Evolutionary conservation across 2,329 filamentous ascomycete species (phyloP).

Genomic region (Cladophialophora exuberans): DNA sequence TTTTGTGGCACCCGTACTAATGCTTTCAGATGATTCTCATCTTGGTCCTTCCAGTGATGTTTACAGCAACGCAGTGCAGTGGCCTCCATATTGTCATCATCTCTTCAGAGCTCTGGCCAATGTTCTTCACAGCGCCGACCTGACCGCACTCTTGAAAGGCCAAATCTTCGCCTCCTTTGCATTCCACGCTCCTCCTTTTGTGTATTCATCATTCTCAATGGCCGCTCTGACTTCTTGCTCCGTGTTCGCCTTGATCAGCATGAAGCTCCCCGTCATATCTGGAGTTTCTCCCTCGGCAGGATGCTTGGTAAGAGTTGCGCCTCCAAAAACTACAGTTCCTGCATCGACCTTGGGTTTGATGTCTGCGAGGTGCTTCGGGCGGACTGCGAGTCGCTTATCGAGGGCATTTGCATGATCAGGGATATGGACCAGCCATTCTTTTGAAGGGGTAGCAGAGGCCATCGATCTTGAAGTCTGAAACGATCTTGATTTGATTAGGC

Average conservation of each 20-base stretch:
- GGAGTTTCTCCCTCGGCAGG: conserved; percentile 65
- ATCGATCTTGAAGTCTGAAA: conserved; percentile 8
- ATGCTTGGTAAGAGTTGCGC: conserved; percentile 68
- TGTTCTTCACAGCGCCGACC: conserved; percentile 27
- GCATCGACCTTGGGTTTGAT: conserved; percentile 28
- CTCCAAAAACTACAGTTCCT: conserved; percentile 44
- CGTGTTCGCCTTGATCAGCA: conserved; percentile 68
- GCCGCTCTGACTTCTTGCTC: conserved; percentile 70
- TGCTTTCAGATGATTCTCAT: no score
- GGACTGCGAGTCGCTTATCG: conserved; percentile 50
- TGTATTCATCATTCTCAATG: conserved; percentile 74
- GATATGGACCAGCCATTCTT: conserved; percentile 70
- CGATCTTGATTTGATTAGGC: no score
- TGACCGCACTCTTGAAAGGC: conserved; percentile 33
- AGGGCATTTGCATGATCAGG: conserved; percentile 66
- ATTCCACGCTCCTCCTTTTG: conserved; percentile 77
- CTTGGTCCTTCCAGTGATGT: no score
- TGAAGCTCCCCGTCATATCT: conserved; percentile 73
- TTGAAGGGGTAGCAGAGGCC: conserved; percentile 33
- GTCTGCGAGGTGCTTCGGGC: conserved; percentile 27
- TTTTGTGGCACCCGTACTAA: no score
- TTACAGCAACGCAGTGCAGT: no score
- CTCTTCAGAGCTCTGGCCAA: no score
- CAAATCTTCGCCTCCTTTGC: conserved; percentile 60
- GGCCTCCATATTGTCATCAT: no score